Conservation (phyloP, 306 rosid genomes). For the Mucuna pruriens region DNA sequence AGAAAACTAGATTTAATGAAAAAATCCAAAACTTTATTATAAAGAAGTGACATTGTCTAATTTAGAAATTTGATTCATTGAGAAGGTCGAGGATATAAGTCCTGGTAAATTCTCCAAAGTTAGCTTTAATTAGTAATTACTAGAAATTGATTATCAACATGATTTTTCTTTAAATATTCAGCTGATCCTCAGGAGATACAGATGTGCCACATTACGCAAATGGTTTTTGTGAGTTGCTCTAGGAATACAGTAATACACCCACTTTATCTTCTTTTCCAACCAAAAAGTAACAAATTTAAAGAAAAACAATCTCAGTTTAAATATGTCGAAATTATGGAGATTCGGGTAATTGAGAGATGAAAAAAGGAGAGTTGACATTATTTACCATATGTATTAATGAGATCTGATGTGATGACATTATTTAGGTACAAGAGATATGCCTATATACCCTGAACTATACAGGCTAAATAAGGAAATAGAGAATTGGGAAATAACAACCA, state of each 20-base stretch:
- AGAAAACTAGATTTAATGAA: conserved; percentile 22
- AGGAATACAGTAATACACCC: neutral
- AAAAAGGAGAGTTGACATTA: neutral
- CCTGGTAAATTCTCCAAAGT: conserved; percentile 8
- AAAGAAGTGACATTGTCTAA: neutral
- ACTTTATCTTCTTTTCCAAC: conserved; percentile 11
- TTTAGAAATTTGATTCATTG: conserved; percentile 17
- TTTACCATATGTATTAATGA: neutral
- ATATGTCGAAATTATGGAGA: neutral
- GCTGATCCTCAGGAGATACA: conserved; percentile 22
- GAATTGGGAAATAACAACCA: neutral
- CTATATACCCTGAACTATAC: neutral
- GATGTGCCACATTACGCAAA: neutral
- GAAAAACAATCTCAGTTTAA: neutral
- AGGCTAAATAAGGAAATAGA: neutral
- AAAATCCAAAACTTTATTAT: conserved; percentile 22
- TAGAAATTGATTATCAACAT: conserved; percentile 1
- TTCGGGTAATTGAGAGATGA: neutral
- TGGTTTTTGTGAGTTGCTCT: conserved; percentile 10
- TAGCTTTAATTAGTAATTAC: conserved; percentile 21
- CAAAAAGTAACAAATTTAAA: neutral
- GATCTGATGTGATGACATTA: neutral
- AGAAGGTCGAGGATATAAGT: conserved; percentile 14
- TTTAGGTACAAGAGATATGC: neutral
- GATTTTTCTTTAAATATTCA: conserved; percentile 15